phyloP scores from a whole-genome alignment of 345 rosid species.

The Eucalyptus melliodora region DNA sequence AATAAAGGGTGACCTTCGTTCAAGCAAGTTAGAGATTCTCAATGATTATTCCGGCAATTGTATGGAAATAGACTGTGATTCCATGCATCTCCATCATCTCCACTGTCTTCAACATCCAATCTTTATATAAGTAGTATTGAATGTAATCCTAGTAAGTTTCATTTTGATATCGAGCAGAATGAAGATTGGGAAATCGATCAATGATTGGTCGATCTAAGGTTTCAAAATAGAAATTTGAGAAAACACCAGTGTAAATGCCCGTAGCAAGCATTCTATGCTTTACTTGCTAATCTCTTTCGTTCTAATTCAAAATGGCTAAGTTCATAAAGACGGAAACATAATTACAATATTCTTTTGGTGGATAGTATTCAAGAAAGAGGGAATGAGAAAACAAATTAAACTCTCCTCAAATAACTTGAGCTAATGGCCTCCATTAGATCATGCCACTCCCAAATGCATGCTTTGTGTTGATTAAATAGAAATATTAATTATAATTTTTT shows the following conservation, averaged over 20 bases:
- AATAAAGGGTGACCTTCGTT: no score
- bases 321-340: not conserved
- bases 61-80: no score
- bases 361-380: not conserved
- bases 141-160: no score
- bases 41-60: no score
- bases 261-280: not conserved
- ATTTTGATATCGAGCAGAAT: rapidly evolving
- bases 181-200: not conserved
- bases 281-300: not conserved
- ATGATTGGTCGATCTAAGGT: not conserved
- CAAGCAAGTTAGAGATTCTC: no score
- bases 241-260: not conserved
- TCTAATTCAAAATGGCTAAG: not conserved
- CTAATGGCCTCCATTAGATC: not conserved
- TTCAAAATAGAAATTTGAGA: not conserved
- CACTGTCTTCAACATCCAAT: no score
- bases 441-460: no score
- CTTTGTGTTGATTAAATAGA: no score
- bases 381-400: not conserved
- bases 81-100: no score
- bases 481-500: no score
- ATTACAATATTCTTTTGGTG: not conserved
- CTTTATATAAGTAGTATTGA: no score
- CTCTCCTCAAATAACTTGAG: not conserved